These are phyloP conservation scores for Penicillium sp. DNA, from an alignment of 2,329 filamentous ascomycete species.

Conservation along the genomic window DNA sequence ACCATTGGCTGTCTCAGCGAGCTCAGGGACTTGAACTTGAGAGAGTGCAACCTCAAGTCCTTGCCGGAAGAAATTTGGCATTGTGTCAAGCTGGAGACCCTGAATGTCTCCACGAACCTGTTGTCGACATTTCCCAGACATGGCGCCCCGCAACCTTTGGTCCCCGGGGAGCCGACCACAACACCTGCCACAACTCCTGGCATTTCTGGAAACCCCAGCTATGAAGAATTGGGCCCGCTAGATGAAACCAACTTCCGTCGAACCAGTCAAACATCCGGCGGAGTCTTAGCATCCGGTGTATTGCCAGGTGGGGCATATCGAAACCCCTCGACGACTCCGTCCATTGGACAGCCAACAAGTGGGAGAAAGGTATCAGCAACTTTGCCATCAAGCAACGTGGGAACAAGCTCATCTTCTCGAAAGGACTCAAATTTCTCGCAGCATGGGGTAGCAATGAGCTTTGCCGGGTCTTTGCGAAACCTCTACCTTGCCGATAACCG, in stretches of 20 bases:
- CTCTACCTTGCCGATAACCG: conserved; percentile 90
- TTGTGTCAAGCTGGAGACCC: conserved; percentile 79
- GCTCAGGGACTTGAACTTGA: conserved; percentile 77
- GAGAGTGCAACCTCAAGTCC: conserved; percentile 87
- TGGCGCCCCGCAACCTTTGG: conserved; percentile 59
- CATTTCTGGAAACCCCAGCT: conserved; percentile 62
- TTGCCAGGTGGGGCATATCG: conserved; percentile 61
- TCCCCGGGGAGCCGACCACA: conserved; percentile 49
- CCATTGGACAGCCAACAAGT: conserved; percentile 61
- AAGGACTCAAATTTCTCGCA: conserved; percentile 88
- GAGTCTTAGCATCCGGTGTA: conserved; percentile 68
- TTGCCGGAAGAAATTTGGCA: conserved; percentile 95
- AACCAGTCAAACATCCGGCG: conserved; percentile 79
- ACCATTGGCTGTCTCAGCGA: conserved; percentile 86
- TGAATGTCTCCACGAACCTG: conserved; percentile 94
- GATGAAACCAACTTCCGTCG: conserved; percentile 63
- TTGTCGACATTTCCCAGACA: conserved; percentile 87
- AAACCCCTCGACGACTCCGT: conserved; percentile 79
- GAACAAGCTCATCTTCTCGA: conserved; percentile 56
- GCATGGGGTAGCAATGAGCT: conserved; percentile 73
- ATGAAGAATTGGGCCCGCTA: conserved; percentile 68
- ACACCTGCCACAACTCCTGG: conserved; percentile 47
- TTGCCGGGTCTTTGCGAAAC: conserved; percentile 77
- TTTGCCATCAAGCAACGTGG: conserved; percentile 58
- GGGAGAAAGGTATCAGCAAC: conserved; percentile 81